Evolutionary conservation across 108 stramenopile genomes (phyloP).

Genomic region (Cyclotella distinguenda): DNA sequence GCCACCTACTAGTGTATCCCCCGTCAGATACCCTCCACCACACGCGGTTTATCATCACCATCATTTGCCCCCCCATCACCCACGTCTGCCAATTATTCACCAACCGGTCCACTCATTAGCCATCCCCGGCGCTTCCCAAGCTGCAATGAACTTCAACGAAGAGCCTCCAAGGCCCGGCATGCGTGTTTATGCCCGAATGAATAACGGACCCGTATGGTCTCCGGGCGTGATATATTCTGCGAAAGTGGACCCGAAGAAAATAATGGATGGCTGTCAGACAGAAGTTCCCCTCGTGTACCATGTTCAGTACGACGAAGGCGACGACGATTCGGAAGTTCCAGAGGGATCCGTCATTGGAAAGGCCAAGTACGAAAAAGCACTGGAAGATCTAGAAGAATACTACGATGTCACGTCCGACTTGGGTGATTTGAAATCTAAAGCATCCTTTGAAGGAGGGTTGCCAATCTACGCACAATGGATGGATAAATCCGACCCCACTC

Average conservation of each 20-base stretch:
- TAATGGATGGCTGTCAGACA: slow-evolving; percentile 1
- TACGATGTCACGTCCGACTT: slow-evolving; percentile 2
- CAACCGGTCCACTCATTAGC: not conserved
- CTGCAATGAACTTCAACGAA: not conserved
- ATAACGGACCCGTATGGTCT: slow-evolving; percentile 1
- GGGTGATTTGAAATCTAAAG: not conserved
- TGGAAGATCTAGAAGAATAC: slow-evolving; percentile 10
- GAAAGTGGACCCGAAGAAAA: slow-evolving; percentile 12
- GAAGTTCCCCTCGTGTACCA: slow-evolving; percentile 18
- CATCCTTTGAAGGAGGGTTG: slow-evolving; percentile 9
- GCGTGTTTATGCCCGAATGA: slow-evolving; percentile 24
- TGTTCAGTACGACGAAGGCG: slow-evolving; percentile 11
- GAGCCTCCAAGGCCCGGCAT: slow-evolving; percentile 22
- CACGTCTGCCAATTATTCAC: slow-evolving; percentile 3
- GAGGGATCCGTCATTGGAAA: slow-evolving; percentile 24
- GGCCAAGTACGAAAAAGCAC: slow-evolving; percentile 8
- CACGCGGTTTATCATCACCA: not conserved
- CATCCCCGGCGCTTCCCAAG: not conserved
- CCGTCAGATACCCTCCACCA: slow-evolving; percentile 1
- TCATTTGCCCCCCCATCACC: not conserved
- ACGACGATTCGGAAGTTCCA: slow-evolving; percentile 14
- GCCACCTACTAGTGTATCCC: slow-evolving; percentile 1
- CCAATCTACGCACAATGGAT: slow-evolving; percentile 29
- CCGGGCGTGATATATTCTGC: slow-evolving; percentile 21
- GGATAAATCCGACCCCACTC: slow-evolving; percentile 10